Conservation (phyloP, 208 protist species). For the Entamoeba dispar region DNA sequence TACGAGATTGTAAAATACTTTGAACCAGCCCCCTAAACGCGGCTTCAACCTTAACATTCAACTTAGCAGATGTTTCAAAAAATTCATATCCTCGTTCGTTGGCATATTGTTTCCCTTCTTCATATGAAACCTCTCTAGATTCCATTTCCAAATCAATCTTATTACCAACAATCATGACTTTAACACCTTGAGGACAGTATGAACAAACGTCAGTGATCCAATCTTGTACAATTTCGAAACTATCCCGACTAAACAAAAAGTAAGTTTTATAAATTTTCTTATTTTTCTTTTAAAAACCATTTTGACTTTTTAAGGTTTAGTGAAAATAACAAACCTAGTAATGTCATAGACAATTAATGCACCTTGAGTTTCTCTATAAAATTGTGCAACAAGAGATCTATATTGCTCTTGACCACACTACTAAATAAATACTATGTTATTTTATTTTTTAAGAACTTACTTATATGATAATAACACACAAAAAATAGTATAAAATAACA, state of each 20-base stretch:
- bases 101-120: neutral
- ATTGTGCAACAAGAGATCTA: neutral
- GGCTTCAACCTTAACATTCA: neutral
- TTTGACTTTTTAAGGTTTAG: no score
- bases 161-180: neutral
- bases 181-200: neutral
- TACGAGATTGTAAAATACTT: neutral
- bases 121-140: neutral
- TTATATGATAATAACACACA: neutral
- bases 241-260: neutral
- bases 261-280: no score
- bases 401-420: neutral
- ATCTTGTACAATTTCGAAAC: neutral
- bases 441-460: neutral
- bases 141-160: neutral
- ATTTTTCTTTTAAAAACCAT: no score
- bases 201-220: neutral
- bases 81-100: neutral
- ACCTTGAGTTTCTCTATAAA: neutral
- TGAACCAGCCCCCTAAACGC: neutral
- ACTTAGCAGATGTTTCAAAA: neutral
- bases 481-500: neutral
- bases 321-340: neutral
- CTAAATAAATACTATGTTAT: neutral
- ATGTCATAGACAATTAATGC: constrained; percentile 9